phyloP scores from a whole-genome alignment of 106 monocot species.

The Platanthera zijinensis region DNA sequence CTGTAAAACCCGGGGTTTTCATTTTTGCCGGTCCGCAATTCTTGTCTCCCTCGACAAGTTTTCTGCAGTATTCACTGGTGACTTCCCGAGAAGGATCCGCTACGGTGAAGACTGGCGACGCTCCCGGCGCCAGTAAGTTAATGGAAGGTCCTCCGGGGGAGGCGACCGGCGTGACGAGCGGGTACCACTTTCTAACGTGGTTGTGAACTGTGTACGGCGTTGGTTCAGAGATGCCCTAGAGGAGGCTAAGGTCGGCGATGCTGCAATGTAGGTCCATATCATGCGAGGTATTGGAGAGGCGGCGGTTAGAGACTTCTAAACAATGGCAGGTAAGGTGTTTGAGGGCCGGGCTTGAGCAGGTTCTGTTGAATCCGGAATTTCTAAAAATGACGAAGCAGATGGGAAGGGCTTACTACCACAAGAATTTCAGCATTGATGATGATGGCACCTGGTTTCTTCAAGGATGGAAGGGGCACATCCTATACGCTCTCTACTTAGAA shows the following conservation, averaged over 20 bases:
- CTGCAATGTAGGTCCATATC: conserved; percentile 77
- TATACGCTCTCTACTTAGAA: conserved; percentile 27
- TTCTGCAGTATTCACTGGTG: not conserved
- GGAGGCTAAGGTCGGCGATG: conserved; percentile 74
- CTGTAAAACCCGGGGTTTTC: too few species aligned
- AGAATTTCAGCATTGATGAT: conserved; percentile 28
- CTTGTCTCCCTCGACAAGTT: too few species aligned
- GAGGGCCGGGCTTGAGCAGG: conserved; percentile 27
- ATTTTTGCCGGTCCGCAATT: too few species aligned
- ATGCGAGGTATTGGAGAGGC: conserved; percentile 33
- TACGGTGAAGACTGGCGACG: not conserved
- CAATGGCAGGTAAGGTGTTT: conserved; percentile 27
- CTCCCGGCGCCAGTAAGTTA: not conserved
- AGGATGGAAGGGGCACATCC: conserved; percentile 32
- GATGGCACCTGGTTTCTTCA: conserved; percentile 28
- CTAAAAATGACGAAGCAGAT: conserved; percentile 16
- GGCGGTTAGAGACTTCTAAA: conserved; percentile 29
- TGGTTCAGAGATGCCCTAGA: conserved; percentile 92
- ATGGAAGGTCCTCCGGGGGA: conserved; percentile 9
- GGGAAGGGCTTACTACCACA: conserved; percentile 16
- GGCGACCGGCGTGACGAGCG: conserved; percentile 13
- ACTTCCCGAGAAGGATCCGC: not conserved
- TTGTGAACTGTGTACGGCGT: conserved; percentile 58
- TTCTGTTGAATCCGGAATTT: conserved; percentile 13
- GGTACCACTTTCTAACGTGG: conserved; percentile 63